Conservation (phyloP, 768 basidiomycete species). For the Pulveroboletus sp. region DNA sequence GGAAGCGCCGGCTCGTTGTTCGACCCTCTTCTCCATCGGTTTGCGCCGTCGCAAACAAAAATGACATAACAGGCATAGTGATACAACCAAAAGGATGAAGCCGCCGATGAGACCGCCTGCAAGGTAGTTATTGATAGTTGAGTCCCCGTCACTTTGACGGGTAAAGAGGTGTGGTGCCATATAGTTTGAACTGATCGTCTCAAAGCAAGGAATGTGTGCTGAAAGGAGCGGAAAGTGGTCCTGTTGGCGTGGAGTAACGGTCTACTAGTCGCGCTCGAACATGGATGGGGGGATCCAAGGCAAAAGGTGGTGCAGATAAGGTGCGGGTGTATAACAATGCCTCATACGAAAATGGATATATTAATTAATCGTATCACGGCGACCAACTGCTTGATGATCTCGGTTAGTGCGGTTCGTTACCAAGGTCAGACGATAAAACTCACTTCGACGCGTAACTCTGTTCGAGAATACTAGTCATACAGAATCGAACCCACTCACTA, state of each 20-base stretch:
- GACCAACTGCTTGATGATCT: neutral
- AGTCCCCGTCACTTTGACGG: constrained; percentile 5
- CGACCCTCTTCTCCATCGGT: constrained; percentile 33
- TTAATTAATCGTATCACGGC: constrained; percentile 1
- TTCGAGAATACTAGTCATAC: neutral
- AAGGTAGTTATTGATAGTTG: constrained; percentile 36
- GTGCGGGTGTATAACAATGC: neutral
- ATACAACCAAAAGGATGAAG: constrained; percentile 22
- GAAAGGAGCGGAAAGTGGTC: constrained; percentile 6
- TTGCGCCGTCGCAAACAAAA: constrained; percentile 43
- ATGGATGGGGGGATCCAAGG: constrained; percentile 1
- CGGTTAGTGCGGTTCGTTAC: constrained; percentile 12
- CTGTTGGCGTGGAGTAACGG: neutral
- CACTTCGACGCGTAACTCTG: neutral
- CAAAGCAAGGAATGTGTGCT: constrained; percentile 8
- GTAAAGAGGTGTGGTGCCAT: constrained; percentile 20
- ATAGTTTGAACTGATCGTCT: neutral
- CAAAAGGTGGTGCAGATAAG: neutral
- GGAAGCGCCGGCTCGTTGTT: no score
- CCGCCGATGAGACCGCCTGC: constrained; percentile 41
- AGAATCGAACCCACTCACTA: neutral
- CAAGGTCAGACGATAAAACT: neutral
- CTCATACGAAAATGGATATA: neutral
- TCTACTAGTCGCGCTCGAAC: neutral
- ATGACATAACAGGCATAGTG: constrained; percentile 31